Evolutionary conservation across 2,329 filamentous ascomycete species (phyloP).

Genomic region (Hymenoscyphus fraxineus): DNA sequence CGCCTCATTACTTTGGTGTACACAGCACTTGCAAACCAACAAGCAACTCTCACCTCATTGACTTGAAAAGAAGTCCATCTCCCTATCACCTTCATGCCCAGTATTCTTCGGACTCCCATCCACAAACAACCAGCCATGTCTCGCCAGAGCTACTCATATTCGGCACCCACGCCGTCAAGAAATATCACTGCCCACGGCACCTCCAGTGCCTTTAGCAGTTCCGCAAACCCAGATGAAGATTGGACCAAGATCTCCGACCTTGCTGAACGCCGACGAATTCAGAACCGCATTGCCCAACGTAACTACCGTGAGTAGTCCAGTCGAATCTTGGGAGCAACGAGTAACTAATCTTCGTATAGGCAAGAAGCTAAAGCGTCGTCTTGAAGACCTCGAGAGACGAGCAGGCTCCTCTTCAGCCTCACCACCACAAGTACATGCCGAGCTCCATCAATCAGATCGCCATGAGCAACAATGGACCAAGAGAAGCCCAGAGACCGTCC

Average conservation of each 20-base stretch:
- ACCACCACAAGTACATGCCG: conserved; percentile 49
- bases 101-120: conserved; percentile 15
- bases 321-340: not conserved
- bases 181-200: conserved; percentile 72
- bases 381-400: conserved; percentile 79
- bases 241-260: conserved; percentile 99
- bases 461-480: conserved; percentile 29
- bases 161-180: conserved; percentile 39
- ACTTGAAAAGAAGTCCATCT: conserved; percentile 14
- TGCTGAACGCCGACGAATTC: conserved; percentile 87
- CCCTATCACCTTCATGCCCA: conserved; percentile 11
- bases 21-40: conserved; percentile 14
- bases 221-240: conserved; percentile 93
- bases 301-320: conserved; percentile 76
- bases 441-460: conserved; percentile 39
- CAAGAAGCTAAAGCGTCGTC: conserved; percentile 88
- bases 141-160: conserved; percentile 32
- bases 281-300: conserved; percentile 95
- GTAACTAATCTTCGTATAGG: conserved; percentile 45
- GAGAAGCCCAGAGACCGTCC: conserved; percentile 31
- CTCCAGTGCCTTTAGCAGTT: conserved; percentile 91
- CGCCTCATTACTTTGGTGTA: conserved; percentile 21
- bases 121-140: conserved; percentile 31
- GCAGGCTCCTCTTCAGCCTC: conserved; percentile 61
- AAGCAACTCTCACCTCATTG: conserved; percentile 12